Base-by-base conservation (phyloP, 2,329 filamentous ascomycete genomes). In the Alternaria triticina region DNA sequence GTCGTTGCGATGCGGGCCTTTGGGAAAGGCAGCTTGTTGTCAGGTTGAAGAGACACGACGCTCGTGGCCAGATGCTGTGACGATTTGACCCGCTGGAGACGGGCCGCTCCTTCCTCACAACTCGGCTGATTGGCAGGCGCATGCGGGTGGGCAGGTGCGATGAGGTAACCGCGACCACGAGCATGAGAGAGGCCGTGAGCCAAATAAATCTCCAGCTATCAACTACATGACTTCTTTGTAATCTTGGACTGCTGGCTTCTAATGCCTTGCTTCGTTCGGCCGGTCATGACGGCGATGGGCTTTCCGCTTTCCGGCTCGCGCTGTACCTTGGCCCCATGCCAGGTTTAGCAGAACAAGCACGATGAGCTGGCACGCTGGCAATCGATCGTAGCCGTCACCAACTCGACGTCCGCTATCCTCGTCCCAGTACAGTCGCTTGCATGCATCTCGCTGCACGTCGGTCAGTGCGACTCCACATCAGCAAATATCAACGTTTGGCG, bases 291-390 rank as follows among this genome's bases (percentile, higher is more conserved):
- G 51, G 58, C 57, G 28, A 44, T 59, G 43, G 47, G 46, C 27
- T 17, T 58, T 55, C 56, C 46, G 56, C 52, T 45, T 56, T 59
- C 55, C 64, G 57, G 58, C 23, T 52, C 52, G 63, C 58, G 65
- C 59, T 67, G 30, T 59, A 54, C 61, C 61, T 63, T 62, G 62
- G 64, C 59, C 64, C 65, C 65, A 57, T 60, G 61, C 57, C 63
- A 49, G 65, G 65, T 57, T 57, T 68, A 68, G 66, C 61, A 60
- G 44, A 59, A 55, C 62, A 63, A 63, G 66, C 63, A 60, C 55
- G 60, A 58, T 65, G 63, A 63, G 61, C 46, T 63, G 54, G 54
- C 54, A 56, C 22, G 43, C 40, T 46, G 61, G 56, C 61, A 55
- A 54, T 62, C 55, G 22, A 63, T 60, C 50, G 61, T 56, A 50